Evolutionary conservation across 2,329 filamentous ascomycete genomes (phyloP), one percentile per base, ranked within the genome.

Genomic region (Alternaria gansuensis): DNA sequence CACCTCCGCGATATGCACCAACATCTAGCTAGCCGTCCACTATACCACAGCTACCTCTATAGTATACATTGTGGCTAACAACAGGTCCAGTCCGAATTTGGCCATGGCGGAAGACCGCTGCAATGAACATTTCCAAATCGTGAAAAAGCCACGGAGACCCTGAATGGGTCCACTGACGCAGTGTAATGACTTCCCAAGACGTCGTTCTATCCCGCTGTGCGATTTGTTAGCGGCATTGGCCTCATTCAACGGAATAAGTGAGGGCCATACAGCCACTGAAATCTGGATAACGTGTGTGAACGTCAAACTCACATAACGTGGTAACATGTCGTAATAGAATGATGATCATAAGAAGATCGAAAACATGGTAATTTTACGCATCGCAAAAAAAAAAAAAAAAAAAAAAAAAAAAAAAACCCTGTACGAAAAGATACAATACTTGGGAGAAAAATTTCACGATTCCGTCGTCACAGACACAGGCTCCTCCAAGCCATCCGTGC

Each of bases 401-500:
- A n/a, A n/a, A n/a, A n/a, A n/a, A n/a, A n/a, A n/a, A n/a, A n/a
- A n/a, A n/a, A n/a, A n/a, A n/a, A n/a, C n/a, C n/a, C n/a, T n/a
- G n/a, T n/a, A 23, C 6, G 46, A 41, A 24, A 41, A 36, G 41
- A 33, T 21, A 2, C 34, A 13, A 6, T 44, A 28, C 7, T 45
- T 1, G 7, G 2, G 17, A 28, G 2, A 17, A 23, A 34, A n/a
- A 40, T 31, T 34, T 23, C 8, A 51, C 21, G 8, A 10, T 2
- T 14, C 29, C 5, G 26, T 21, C 10, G 13, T n/a, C 13, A 24
- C 54, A 6, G 54, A 29, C 5, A 11, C 37, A 44, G 17, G 13
- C n/a, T n/a, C 40, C 40, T 57, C 54, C 31, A 57, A n/a, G 8
- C 54, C 54, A 50, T 57, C 54, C 13, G 49, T 53, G 29, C 54